These are phyloP conservation scores for Puccinia hordei DNA, from an alignment of 1,284 basidiomycete species.

Conservation along the genomic window DNA sequence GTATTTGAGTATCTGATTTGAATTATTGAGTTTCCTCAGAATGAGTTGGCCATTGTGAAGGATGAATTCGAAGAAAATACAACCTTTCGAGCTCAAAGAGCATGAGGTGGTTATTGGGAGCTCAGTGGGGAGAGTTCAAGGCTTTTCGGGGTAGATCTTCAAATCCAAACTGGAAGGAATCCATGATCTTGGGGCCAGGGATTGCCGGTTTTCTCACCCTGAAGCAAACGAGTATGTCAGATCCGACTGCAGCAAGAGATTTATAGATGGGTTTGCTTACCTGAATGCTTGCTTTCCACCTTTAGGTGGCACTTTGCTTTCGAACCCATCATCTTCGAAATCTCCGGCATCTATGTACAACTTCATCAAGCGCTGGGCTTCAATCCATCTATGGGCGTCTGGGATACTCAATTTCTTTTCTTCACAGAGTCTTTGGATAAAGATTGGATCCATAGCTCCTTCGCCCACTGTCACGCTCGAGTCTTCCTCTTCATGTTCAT, in stretches of 20 bases:
- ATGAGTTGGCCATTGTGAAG: too few relatives aligned
- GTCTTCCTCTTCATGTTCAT: slow-evolving; percentile 48
- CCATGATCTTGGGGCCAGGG: not conserved
- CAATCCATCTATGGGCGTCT: slow-evolving; percentile 24
- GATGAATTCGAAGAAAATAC: too few relatives aligned
- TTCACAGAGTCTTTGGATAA: slow-evolving; percentile 9
- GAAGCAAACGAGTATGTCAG: not conserved
- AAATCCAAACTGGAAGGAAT: slow-evolving; percentile 19
- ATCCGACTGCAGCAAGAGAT: not conserved
- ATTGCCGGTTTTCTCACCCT: slow-evolving; percentile 20
- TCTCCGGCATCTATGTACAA: slow-evolving; percentile 46
- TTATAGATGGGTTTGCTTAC: not conserved
- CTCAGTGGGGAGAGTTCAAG: slow-evolving; percentile 17
- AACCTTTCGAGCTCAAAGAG: too few relatives aligned
- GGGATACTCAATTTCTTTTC: slow-evolving; percentile 12
- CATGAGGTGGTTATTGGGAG: too few relatives aligned
- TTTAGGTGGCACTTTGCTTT: slow-evolving; percentile 51
- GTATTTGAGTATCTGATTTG: too few relatives aligned
- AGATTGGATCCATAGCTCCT: not conserved
- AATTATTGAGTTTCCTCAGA: too few relatives aligned
- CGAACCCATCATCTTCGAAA: slow-evolving; percentile 51
- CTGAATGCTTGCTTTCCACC: slow-evolving; percentile 50
- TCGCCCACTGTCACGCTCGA: not conserved
- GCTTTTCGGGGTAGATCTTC: slow-evolving; percentile 3
- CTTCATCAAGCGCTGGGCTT: slow-evolving; percentile 33